Percentiles rank a stretch among this genome's conserved stretches.
These are phyloP conservation scores for Cystobasidium pallidum DNA, from an alignment of 1,284 basidiomycete genomes.

Conservation along the genomic window DNA sequence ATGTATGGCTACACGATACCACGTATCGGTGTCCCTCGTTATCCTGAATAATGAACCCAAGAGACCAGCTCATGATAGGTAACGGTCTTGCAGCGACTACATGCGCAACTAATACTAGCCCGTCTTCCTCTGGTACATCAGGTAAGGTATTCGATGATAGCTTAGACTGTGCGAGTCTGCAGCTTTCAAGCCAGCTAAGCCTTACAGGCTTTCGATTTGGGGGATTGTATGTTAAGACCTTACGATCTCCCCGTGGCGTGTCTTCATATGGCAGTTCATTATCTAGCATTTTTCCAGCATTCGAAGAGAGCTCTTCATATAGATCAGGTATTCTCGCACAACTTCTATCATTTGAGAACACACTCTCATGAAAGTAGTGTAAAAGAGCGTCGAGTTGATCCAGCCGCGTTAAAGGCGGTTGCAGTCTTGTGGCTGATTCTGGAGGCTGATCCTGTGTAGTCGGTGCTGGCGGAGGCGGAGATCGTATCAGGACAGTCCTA, in stretches of 20 bases:
- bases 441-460: conserved; percentile 39
- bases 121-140: conserved; percentile 15
- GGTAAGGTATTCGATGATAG: neutral
- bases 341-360: conserved; percentile 20
- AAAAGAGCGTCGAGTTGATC: conserved; percentile 20
- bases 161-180: conserved; percentile 9
- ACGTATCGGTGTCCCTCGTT: conserved; percentile 3
- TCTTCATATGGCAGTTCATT: conserved; percentile 36
- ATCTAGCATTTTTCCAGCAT: conserved; percentile 35
- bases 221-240: neutral
- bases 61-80: conserved; percentile 38
- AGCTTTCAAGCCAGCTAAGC: conserved; percentile 32
- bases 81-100: conserved; percentile 21
- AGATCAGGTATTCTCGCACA: conserved; percentile 25
- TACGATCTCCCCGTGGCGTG: conserved; percentile 29
- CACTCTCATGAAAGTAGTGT: conserved; percentile 21
- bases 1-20: conserved; percentile 43
- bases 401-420: neutral
- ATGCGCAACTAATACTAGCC: conserved; percentile 34
- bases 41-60: conserved; percentile 27
- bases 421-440: conserved; percentile 22
- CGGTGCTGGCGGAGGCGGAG: conserved; percentile 28
- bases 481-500: conserved; percentile 20
- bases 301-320: conserved; percentile 29
- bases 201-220: neutral